Evolutionary conservation across 768 basidiomycete species (phyloP).

Genomic region (Leccinum rimulosum): DNA sequence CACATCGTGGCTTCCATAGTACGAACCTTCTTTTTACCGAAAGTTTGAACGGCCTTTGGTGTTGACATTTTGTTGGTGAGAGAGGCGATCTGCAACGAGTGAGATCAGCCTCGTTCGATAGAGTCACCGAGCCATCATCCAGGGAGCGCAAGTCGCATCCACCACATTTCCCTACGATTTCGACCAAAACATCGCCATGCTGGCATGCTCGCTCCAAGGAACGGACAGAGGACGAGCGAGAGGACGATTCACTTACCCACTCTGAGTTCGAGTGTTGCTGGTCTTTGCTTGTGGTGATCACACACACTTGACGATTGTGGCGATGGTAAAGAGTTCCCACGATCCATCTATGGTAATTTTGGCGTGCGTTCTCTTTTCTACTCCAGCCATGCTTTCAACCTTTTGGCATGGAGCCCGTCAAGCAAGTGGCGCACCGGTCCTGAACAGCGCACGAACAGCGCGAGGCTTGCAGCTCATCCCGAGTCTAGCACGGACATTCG

Average conservation of each 20-base stretch:
- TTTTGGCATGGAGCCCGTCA: constrained; percentile 16
- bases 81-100: constrained; percentile 22
- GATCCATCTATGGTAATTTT: constrained; percentile 19
- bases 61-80: constrained; percentile 57
- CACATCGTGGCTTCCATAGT: background rate
- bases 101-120: constrained; percentile 17
- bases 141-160: constrained; percentile 35
- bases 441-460: background rate
- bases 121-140: constrained; percentile 35
- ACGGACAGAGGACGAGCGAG: background rate
- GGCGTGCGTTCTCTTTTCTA: background rate
- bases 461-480: background rate
- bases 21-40: constrained; percentile 99
- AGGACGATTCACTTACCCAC: constrained; percentile 38
- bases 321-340: constrained; percentile 24
- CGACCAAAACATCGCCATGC: background rate
- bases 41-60: constrained; percentile 93
- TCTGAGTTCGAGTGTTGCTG: constrained; percentile 30
- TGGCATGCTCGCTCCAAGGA: background rate
- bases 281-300: constrained; percentile 3
- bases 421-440: constrained; percentile 3
- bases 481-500: constrained; percentile 11
- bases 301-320: background rate
- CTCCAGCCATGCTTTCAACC: constrained; percentile 13
- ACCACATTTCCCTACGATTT: constrained; percentile 32